Conservation (phyloP, 768 basidiomycete genomes). For the Russula lepida region DNA sequence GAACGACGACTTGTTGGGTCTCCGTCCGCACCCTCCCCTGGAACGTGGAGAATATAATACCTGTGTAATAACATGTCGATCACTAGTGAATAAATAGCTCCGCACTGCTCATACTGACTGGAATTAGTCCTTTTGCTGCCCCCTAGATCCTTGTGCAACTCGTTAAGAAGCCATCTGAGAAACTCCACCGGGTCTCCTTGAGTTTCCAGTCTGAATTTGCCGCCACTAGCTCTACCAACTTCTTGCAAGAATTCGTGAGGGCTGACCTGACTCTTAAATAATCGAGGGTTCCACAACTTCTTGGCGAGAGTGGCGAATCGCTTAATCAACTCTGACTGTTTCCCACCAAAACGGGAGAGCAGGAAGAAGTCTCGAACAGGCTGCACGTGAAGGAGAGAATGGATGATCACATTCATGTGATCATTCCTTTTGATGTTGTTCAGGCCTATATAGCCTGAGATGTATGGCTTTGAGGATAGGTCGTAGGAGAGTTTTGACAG, state of each 20-base stretch:
- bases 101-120: slow-evolving; percentile 45
- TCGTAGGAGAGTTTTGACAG: slow-evolving; percentile 77
- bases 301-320: slow-evolving; percentile 83
- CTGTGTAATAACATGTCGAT: slow-evolving; percentile 32
- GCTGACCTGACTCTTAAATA: slow-evolving; percentile 97
- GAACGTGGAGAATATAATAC: slow-evolving; percentile 87
- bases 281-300: slow-evolving; percentile 91
- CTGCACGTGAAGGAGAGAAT: slow-evolving; percentile 83
- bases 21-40: slow-evolving; percentile 91
- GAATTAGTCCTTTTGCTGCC: slow-evolving; percentile 91
- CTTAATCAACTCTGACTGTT: slow-evolving; percentile 79
- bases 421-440: slow-evolving; percentile 98
- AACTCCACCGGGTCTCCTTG: slow-evolving; percentile 98
- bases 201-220: slow-evolving; percentile 87
- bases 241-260: slow-evolving; percentile 99
- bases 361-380: slow-evolving; percentile 85
- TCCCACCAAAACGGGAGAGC: slow-evolving; percentile 62
- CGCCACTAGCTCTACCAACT: slow-evolving; percentile 79
- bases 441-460: slow-evolving; percentile 90
- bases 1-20: slow-evolving; percentile 86
- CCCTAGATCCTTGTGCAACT: slow-evolving; percentile 84
- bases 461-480: slow-evolving; percentile 69
- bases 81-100: background rate
- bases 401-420: slow-evolving; percentile 95
- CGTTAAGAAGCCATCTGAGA: slow-evolving; percentile 90